These are phyloP conservation scores for Pelagophyceae sp. DNA, from an alignment of 352 stramenopile genomes.

Conservation along the genomic window DNA sequence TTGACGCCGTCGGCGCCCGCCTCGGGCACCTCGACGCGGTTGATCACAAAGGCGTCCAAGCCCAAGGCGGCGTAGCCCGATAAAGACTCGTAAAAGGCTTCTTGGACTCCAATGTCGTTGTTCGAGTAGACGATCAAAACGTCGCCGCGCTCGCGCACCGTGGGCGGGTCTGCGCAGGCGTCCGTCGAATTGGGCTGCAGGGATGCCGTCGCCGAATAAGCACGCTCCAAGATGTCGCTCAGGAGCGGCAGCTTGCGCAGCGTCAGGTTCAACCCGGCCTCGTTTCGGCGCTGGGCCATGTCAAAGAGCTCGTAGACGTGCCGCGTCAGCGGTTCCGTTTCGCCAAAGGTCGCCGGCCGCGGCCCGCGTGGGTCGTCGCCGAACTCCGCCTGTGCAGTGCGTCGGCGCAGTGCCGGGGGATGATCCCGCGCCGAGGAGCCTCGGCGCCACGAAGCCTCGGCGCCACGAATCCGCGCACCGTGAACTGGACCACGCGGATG, in stretches of 20 bases:
- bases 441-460: too few species aligned
- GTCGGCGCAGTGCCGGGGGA: background rate
- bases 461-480: too few species aligned
- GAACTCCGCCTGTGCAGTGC: background rate
- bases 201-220: conserved; percentile 4
- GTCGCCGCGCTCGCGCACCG: background rate
- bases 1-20: conserved; percentile 8
- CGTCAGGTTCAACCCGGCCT: background rate
- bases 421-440: background rate
- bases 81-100: conserved; percentile 27
- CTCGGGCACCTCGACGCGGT: conserved; percentile 21
- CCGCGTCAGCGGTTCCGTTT: background rate
- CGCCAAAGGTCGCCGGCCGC: background rate
- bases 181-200: conserved; percentile 21
- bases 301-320: background rate
- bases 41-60: conserved; percentile 18
- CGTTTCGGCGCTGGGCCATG: background rate
- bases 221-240: conserved; percentile 15
- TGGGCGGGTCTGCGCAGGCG: background rate
- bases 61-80: background rate
- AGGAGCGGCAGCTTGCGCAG: background rate
- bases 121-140: conserved; percentile 26
- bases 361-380: background rate
- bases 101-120: conserved; percentile 25
- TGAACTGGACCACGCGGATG: background rate